A percentile compares a stretch with the other conserved stretches of the same genome.
These are phyloP conservation scores for Nicotiana benthamiana DNA, from an alignment of 257 asterid genomes.

Conservation along the genomic window DNA sequence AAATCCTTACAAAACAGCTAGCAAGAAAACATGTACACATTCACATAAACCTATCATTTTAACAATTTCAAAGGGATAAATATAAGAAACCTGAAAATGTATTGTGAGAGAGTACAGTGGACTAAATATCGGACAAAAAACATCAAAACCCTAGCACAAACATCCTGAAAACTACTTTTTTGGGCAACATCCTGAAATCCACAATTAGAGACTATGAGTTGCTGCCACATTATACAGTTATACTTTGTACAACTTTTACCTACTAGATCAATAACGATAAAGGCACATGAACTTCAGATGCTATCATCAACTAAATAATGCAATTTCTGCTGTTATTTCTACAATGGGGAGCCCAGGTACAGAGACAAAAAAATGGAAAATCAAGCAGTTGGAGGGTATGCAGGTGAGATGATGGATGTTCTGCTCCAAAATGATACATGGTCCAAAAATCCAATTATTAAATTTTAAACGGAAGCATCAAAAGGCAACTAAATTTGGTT, in stretches of 20 bases:
- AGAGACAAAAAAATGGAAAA: background rate
- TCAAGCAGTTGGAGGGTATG: background rate
- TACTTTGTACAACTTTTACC: background rate
- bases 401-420: background rate
- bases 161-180: background rate
- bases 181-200: background rate
- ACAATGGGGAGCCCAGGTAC: background rate
- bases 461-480: background rate
- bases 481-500: background rate
- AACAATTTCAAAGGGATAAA: background rate
- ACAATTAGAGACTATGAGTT: background rate
- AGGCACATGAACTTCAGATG: background rate
- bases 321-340: background rate
- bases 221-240: background rate
- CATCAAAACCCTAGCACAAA: background rate
- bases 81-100: background rate
- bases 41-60: background rate
- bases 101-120: background rate
- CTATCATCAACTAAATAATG: background rate
- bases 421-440: background rate
- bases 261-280: background rate
- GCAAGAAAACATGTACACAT: background rate
- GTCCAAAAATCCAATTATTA: background rate
- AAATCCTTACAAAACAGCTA: background rate
- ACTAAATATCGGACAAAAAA: background rate